These are phyloP conservation scores for Camellia lanceoleosa DNA, from an alignment of 148 eudicot genomes.

Conservation along the genomic window DNA sequence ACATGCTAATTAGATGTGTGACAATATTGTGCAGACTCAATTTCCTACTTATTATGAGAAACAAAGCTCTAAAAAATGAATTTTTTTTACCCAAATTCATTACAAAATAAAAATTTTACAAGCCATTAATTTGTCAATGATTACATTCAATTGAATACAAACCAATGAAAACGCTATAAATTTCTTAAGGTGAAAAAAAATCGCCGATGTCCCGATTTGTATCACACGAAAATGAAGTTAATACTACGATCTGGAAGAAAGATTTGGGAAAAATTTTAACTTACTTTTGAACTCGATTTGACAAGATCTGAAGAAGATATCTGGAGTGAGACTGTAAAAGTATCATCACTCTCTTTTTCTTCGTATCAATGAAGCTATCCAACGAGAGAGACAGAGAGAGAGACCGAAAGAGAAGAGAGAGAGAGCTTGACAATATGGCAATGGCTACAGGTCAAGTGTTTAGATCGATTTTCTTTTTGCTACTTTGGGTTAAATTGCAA, in stretches of 20 bases:
- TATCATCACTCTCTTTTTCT: slow-evolving; percentile 40
- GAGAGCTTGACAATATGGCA: neutral
- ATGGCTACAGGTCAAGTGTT: neutral
- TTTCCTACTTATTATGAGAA: neutral
- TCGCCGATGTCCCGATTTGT: neutral
- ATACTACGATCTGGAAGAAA: neutral
- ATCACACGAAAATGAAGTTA: neutral
- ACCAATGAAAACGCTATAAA: neutral
- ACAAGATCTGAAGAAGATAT: slow-evolving; percentile 74
- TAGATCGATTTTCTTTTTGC: neutral
- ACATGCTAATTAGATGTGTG: neutral
- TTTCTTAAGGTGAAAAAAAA: neutral
- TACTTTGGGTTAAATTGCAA: no score
- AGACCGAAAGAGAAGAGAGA: no score
- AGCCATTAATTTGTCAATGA: no score
- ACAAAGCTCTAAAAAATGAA: neutral
- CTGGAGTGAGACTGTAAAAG: slow-evolving; percentile 75
- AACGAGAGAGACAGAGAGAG: no score
- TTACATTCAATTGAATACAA: neutral
- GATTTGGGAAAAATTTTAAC: neutral
- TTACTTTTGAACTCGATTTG: slow-evolving; percentile 67
- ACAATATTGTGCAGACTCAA: neutral
- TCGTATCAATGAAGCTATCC: neutral
- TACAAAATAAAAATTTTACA: neutral
- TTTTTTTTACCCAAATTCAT: neutral